Percentiles rank a stretch among this genome's conserved stretches.
These are phyloP conservation scores for Glebionis coronaria DNA, from an alignment of 129 eudicot species.

Conservation along the genomic window DNA sequence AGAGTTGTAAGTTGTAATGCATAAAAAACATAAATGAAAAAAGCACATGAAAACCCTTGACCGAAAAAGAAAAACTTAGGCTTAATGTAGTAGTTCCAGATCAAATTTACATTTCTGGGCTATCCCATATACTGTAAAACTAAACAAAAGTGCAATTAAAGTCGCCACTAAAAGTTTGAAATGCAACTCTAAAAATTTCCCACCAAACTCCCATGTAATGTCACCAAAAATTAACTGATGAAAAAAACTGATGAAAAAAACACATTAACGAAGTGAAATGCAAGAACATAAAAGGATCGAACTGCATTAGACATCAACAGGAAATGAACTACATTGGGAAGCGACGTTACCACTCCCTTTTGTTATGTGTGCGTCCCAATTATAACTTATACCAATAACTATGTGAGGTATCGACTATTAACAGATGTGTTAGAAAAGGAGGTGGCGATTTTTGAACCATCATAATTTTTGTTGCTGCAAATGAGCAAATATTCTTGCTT, in stretches of 20 bases:
- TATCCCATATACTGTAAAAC: no score
- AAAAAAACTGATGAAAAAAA: neutral
- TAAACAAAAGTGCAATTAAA: neutral
- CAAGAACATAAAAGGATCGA: neutral
- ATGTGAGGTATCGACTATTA: neutral
- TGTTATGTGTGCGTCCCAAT: neutral
- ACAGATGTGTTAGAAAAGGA: neutral
- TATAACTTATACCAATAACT: neutral
- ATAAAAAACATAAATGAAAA: neutral
- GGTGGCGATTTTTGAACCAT: neutral
- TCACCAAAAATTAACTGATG: neutral
- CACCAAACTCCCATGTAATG: neutral
- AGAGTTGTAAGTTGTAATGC: neutral
- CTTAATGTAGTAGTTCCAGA: neutral
- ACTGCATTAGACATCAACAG: neutral
- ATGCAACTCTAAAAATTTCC: neutral
- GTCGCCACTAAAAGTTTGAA: neutral
- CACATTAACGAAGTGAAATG: neutral
- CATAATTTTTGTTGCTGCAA: no score
- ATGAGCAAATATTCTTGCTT: no score
- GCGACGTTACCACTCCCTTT: neutral
- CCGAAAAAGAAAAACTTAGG: neutral
- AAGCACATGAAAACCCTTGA: no score
- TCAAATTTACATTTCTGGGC: no score
- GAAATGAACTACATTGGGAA: neutral